Evolutionary conservation across 2,329 filamentous ascomycete species (phyloP).

Genomic region (Podosphaera aphanis): DNA sequence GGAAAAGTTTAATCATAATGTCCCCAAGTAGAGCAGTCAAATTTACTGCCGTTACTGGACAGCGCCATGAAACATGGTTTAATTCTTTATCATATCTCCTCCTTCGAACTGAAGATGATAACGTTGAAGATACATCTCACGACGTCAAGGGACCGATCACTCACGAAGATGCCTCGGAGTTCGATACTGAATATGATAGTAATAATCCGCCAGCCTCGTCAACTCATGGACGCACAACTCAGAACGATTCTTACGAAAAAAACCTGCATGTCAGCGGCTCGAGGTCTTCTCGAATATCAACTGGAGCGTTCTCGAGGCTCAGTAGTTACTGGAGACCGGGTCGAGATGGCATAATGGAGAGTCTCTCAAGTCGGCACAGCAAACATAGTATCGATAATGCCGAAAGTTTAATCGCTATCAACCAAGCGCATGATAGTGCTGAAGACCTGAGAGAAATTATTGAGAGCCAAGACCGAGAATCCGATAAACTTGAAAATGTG

Average conservation of each 20-base stretch:
- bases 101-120: conserved; percentile 47
- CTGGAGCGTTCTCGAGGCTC: conserved; percentile 30
- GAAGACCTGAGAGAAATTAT: conserved; percentile 65
- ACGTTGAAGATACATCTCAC: conserved; percentile 31
- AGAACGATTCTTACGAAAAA: conserved; percentile 35
- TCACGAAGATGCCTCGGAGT: conserved; percentile 48
- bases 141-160: conserved; percentile 30
- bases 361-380: conserved; percentile 29
- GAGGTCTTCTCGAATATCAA: conserved; percentile 10
- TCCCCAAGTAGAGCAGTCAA: conserved; percentile 76
- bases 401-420: conserved; percentile 27
- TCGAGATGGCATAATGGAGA: conserved; percentile 18
- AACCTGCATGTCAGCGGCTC: conserved; percentile 10
- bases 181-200: conserved; percentile 40
- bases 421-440: conserved; percentile 48
- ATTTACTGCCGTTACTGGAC: conserved; percentile 81
- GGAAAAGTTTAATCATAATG: conserved; percentile 76
- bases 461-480: conserved; percentile 52
- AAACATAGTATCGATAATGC: conserved; percentile 22
- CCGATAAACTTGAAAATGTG: conserved; percentile 76
- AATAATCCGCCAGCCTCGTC: conserved; percentile 37
- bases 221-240: conserved; percentile 49
- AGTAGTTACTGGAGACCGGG: conserved; percentile 32
- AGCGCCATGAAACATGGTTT: conserved; percentile 96
- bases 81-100: conserved; percentile 88